phyloP scores from a whole-genome alignment of 2,329 filamentous ascomycete species.

The Pseudohalonectria lignicola region DNA sequence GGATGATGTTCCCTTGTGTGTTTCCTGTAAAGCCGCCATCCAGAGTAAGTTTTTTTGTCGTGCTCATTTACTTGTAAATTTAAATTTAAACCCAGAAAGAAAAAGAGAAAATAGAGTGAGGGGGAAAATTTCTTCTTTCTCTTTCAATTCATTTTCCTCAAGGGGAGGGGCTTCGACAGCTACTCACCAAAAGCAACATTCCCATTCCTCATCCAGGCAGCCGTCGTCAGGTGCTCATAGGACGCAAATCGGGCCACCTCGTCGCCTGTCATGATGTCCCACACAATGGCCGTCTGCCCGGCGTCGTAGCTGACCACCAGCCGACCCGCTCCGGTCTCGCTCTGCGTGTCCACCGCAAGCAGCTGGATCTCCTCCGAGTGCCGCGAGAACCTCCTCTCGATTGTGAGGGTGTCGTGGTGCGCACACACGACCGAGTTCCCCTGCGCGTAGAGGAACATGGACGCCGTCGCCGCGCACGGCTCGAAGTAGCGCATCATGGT shows the following conservation, averaged over 20 bases:
- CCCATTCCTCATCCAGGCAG: slow-evolving; percentile 93
- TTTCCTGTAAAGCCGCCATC: too few species aligned
- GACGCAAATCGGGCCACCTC: slow-evolving; percentile 88
- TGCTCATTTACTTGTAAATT: too few species aligned
- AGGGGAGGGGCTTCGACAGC: too few species aligned
- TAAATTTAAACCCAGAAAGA: too few species aligned
- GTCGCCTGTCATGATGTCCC: slow-evolving; percentile 87
- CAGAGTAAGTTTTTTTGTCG: too few species aligned
- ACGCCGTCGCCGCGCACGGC: slow-evolving; percentile 81
- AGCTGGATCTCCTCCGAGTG: slow-evolving; percentile 77
- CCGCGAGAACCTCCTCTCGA: slow-evolving; percentile 75
- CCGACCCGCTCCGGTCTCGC: slow-evolving; percentile 73
- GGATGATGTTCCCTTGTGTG: slow-evolving; percentile 79
- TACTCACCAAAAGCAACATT: slow-evolving; percentile 91
- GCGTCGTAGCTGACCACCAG: slow-evolving; percentile 89
- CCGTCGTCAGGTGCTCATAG: slow-evolving; percentile 75
- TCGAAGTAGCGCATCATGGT: slow-evolving; percentile 54
- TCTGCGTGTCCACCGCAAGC: slow-evolving; percentile 83
- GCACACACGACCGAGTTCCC: slow-evolving; percentile 74
- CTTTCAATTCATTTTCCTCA: too few species aligned
- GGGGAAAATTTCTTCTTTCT: too few species aligned
- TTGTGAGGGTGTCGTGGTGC: slow-evolving; percentile 83
- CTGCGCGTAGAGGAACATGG: slow-evolving; percentile 82
- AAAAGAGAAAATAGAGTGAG: too few species aligned
- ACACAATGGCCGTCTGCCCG: slow-evolving; percentile 86